Evolutionary conservation across 2,329 filamentous ascomycete species (phyloP).

Genomic region (Sphaerulina musiva): DNA sequence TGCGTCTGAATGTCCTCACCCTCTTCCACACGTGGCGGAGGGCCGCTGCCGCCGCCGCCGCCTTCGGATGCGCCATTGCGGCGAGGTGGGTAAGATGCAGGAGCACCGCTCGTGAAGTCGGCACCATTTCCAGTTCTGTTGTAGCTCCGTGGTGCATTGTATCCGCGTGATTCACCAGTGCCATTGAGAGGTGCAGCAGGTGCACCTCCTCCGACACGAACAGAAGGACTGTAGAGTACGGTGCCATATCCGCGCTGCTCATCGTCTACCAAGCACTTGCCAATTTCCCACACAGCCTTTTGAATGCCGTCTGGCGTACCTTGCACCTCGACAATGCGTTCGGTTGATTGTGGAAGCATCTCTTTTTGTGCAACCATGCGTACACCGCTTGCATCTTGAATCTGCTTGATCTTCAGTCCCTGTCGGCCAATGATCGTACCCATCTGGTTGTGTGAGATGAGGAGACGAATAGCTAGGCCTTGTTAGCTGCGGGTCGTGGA

Average conservation of each 20-base stretch:
- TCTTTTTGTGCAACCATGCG: constrained; percentile 99
- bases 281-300: constrained; percentile 96
- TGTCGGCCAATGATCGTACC: constrained; percentile 96
- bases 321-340: constrained; percentile 94
- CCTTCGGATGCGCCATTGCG: constrained; percentile 65
- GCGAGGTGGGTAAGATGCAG: constrained; percentile 60
- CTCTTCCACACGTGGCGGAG: constrained; percentile 84
- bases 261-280: constrained; percentile 95
- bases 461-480: constrained; percentile 76
- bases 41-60: constrained; percentile 49
- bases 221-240: constrained; percentile 92
- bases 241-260: constrained; percentile 96
- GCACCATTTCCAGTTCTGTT: constrained; percentile 92
- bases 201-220: constrained; percentile 67
- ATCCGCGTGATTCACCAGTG: constrained; percentile 48
- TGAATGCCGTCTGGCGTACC: constrained; percentile 92
- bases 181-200: constrained; percentile 48
- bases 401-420: constrained; percentile 98
- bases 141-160: constrained; percentile 57
- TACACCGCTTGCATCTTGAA: constrained; percentile 91
- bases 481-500: constrained; percentile 23
- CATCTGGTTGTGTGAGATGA: constrained; percentile 99
- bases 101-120: constrained; percentile 80
- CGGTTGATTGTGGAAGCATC: constrained; percentile 97
- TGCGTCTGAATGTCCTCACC: constrained; percentile 97